Percentiles rank a stretch among this genome's conserved stretches.
These are phyloP conservation scores for Fusarium armeniacum DNA, from an alignment of 2,329 filamentous ascomycete species.

Conservation along the genomic window DNA sequence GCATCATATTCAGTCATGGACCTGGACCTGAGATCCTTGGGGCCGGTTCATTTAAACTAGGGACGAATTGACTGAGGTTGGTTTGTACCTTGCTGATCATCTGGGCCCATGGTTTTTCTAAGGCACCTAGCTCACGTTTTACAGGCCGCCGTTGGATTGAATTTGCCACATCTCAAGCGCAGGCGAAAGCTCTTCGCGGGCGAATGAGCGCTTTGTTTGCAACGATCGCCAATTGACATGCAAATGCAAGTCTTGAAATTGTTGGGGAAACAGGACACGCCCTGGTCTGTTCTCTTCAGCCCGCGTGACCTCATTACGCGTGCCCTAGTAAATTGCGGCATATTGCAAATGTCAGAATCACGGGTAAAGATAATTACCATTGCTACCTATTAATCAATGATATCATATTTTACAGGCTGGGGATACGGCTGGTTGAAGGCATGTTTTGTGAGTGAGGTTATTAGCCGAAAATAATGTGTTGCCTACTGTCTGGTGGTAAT, in stretches of 20 bases:
- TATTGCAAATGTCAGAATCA: background rate
- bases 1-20: background rate
- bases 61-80: conserved; percentile 2
- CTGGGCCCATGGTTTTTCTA: conserved; percentile 4
- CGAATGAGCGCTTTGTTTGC: conserved; percentile 40
- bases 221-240: conserved; percentile 40
- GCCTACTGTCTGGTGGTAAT: conserved; percentile 9
- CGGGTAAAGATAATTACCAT: background rate
- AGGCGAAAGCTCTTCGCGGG: conserved; percentile 8
- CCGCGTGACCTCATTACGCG: conserved; percentile 44
- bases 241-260: conserved; percentile 35
- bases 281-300: conserved; percentile 34
- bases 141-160: conserved; percentile 9
- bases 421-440: conserved; percentile 13
- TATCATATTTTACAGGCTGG: conserved; percentile 1
- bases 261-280: conserved; percentile 42
- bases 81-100: conserved; percentile 28
- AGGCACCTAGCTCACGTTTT: conserved; percentile 1
- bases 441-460: conserved; percentile 19
- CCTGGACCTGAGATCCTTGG: background rate
- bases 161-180: conserved; percentile 34
- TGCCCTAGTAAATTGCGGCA: conserved; percentile 24
- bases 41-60: background rate
- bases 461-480: conserved; percentile 33
- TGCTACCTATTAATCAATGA: conserved; percentile 12